Conservation (phyloP, 1,284 basidiomycete species). For the Marasmius tenuissimus region DNA sequence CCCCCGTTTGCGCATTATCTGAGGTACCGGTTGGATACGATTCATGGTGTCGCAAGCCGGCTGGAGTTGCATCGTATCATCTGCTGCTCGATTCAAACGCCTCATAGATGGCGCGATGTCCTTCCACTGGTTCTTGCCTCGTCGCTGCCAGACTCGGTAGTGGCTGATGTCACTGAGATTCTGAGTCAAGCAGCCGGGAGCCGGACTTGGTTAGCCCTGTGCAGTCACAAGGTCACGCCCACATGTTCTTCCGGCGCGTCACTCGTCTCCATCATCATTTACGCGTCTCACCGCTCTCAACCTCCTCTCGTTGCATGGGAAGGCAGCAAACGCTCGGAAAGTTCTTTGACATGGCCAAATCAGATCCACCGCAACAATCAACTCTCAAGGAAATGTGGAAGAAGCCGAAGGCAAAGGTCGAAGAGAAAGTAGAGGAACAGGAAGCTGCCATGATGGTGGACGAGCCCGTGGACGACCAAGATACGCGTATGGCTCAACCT, state of each 20-base stretch:
- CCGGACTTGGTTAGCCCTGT: neutral
- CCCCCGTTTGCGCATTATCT: too few species aligned
- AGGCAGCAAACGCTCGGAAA: constrained; percentile 74
- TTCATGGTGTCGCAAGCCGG: too few species aligned
- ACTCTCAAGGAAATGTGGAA: constrained; percentile 74
- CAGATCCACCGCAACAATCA: constrained; percentile 66
- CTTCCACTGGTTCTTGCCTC: too few species aligned
- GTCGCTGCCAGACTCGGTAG: too few species aligned
- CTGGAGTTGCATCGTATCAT: too few species aligned
- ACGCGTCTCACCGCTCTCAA: constrained; percentile 20
- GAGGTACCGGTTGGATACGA: too few species aligned
- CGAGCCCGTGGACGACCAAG: constrained; percentile 18
- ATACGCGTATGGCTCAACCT: constrained; percentile 13
- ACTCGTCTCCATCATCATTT: constrained; percentile 32
- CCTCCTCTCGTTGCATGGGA: constrained; percentile 41
- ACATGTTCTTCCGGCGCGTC: constrained; percentile 37
- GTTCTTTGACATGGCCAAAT: constrained; percentile 72
- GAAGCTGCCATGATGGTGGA: constrained; percentile 34
- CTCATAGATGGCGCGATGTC: too few species aligned
- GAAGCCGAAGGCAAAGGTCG: constrained; percentile 42
- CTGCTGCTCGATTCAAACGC: too few species aligned
- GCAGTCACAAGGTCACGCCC: neutral
- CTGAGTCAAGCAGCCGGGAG: too few species aligned
- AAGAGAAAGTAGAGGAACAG: constrained; percentile 23
- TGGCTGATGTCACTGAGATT: too few species aligned